Conservation (phyloP, 805 yeast species). For the Pichia insulana region DNA sequence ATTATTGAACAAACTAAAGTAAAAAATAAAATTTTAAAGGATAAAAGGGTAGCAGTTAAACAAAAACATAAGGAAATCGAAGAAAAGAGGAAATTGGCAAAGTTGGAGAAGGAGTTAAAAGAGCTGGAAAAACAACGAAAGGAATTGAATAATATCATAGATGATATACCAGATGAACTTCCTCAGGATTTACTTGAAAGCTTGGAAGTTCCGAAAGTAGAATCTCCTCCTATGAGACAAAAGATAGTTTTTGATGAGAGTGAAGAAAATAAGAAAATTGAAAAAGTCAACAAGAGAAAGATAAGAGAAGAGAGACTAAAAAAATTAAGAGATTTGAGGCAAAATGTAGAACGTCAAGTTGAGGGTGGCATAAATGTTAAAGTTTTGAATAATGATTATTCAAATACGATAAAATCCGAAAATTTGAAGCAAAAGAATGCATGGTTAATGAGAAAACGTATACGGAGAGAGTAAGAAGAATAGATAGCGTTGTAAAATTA, state of each 20-base stretch:
- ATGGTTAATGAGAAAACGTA: conserved; percentile 23
- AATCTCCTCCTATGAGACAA: conserved; percentile 11
- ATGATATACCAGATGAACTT: conserved; percentile 28
- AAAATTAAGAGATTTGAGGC: conserved; percentile 28
- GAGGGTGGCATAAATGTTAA: conserved; percentile 37
- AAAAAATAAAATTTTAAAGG: conserved; percentile 13
- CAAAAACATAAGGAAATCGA: conserved; percentile 24
- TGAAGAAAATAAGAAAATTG: conserved; percentile 23
- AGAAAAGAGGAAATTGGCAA: conserved; percentile 28
- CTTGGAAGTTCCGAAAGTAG: conserved; percentile 13
- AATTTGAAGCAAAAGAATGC: conserved; percentile 18
- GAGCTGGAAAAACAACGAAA: conserved; percentile 10
- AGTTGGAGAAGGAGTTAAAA: conserved; percentile 20
- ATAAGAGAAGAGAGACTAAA: conserved; percentile 12
- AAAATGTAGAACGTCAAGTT: conserved; percentile 20
- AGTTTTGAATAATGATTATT: conserved; percentile 11
- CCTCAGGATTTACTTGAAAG: conserved; percentile 32
- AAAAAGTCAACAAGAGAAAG: conserved; percentile 10
- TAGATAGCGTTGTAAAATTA: background rate
- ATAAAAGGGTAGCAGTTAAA: conserved; percentile 10
- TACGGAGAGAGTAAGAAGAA: conserved; percentile 14
- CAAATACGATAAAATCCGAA: conserved; percentile 1
- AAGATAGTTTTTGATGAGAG: conserved; percentile 15
- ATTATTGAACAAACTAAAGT: conserved; percentile 18
- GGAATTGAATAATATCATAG: conserved; percentile 5